Evolutionary conservation across 768 basidiomycete genomes (phyloP), one percentile per base, ranked within the genome.

Genomic region (Lentinula sp.): DNA sequence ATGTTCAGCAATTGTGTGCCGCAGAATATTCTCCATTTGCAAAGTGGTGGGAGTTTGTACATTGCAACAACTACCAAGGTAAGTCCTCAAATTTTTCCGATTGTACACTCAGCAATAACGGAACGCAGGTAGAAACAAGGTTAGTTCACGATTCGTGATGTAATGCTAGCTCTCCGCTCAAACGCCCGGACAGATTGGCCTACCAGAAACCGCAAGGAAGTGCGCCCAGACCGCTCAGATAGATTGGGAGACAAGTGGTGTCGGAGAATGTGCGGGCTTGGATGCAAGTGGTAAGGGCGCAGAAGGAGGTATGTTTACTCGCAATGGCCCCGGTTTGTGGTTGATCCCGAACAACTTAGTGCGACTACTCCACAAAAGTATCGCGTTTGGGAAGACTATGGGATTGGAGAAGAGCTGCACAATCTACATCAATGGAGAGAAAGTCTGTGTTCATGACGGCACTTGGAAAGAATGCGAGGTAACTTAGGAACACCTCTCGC

Each of bases 1-100:
- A 96, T 74, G 84, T 93, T 16, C 90, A 97, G 62, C 87, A 97
- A 69, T 78, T 97, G 31, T 98, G 95, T 71, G 88, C 81, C 34
- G 77, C 81, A 59, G 84, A 85, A 69, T 78, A 91, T 63, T 75
- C 80, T 23, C 73, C 79, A 23, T 72, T 75, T 43, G 64, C 71
- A n/a, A 75, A 74, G 21, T 93, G 91, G 89, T 95, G 93, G 93
- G 74, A 83, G 56, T 95, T 93, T 66, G 77, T 93, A 21, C 85
- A 84, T 62, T 95, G 93, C 71, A 83, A 91, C 67, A 93, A 93
- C 70, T 86, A 78, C 65, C 78, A 84, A 65, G 88, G 84, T 34
- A 74, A 78, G 8, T 75, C 78, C 23, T 74, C 78, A 7, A 75
- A 79, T 23, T 35, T 1, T 56, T 46, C 11, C 9, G n/a, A 31